Conservation (phyloP, 2,329 filamentous ascomycete genomes). For the Colletotrichum endophyticum region DNA sequence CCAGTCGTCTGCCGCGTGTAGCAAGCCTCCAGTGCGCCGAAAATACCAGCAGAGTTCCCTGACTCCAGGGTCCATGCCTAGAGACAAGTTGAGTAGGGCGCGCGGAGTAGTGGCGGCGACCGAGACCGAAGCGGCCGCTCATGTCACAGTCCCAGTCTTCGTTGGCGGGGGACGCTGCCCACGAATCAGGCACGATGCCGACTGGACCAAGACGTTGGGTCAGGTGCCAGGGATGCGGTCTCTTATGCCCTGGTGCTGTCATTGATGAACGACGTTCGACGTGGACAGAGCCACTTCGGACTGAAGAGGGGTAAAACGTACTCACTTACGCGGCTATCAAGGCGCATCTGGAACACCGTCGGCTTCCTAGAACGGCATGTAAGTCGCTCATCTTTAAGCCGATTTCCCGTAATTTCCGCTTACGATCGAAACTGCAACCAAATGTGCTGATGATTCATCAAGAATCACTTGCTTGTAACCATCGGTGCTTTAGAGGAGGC, state of each 20-base stretch:
- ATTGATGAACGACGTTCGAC: not conserved
- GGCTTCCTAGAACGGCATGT: not conserved
- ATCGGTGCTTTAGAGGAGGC: not conserved
- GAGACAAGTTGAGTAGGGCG: not conserved
- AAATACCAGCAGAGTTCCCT: not conserved
- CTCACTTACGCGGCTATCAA: not conserved
- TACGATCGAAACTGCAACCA: not conserved
- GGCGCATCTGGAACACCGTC: not conserved
- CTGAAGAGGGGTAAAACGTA: not conserved
- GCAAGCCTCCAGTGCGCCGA: not conserved
- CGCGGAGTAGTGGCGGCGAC: not conserved
- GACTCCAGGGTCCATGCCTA: not conserved
- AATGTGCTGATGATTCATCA: not conserved
- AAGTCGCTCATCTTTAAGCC: not conserved
- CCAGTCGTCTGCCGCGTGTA: not conserved
- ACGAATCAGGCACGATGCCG: not conserved
- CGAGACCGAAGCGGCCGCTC: not conserved
- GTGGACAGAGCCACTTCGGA: not conserved
- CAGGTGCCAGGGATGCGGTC: not conserved
- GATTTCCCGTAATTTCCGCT: not conserved
- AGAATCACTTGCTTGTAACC: not conserved
- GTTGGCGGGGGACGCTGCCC: not conserved
- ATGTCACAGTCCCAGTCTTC: not conserved
- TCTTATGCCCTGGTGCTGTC: not conserved
- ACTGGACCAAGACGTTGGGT: not conserved